Percentiles rank a stretch among this genome's conserved stretches.
Evolutionary conservation across 768 basidiomycete species (phyloP).

Genomic region (Neoboletus brunneissimus): DNA sequence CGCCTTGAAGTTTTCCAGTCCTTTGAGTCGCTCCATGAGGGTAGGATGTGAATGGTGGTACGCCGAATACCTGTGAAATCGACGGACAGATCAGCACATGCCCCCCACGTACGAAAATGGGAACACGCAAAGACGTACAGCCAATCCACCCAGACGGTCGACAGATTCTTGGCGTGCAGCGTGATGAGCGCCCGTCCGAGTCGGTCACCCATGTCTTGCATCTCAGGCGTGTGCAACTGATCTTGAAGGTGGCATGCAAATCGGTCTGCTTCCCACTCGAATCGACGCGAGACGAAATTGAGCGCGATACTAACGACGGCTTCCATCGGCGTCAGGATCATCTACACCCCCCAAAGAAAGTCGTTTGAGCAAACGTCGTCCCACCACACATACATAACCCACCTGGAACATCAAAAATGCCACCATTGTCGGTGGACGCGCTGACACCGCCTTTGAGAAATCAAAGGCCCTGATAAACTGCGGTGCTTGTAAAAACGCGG

Average conservation of each 20-base stretch:
- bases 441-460: slow-evolving; percentile 64
- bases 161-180: slow-evolving; percentile 89
- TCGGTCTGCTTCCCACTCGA: slow-evolving; percentile 91
- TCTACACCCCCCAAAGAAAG: slow-evolving; percentile 35
- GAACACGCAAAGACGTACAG: slow-evolving; percentile 40
- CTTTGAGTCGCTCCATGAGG: slow-evolving; percentile 82
- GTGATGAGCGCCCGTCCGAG: slow-evolving; percentile 79
- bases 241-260: slow-evolving; percentile 77
- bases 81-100: neutral
- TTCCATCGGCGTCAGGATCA: slow-evolving; percentile 80
- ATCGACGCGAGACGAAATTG: slow-evolving; percentile 80
- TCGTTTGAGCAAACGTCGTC: neutral
- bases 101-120: neutral
- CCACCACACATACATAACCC: neutral
- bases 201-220: slow-evolving; percentile 83
- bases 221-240: slow-evolving; percentile 42
- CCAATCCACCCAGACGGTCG: slow-evolving; percentile 94
- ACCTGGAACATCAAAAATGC: slow-evolving; percentile 87
- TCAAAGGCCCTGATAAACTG: slow-evolving; percentile 79
- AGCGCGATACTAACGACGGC: slow-evolving; percentile 67
- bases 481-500: slow-evolving; percentile 82
- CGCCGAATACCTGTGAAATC: slow-evolving; percentile 71
- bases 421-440: slow-evolving; percentile 73
- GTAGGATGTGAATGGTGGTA: slow-evolving; percentile 98
- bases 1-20: slow-evolving; percentile 65